These are phyloP conservation scores for Apiotrichum montevideense DNA, from an alignment of 1,284 basidiomycete genomes.

Conservation along the genomic window DNA sequence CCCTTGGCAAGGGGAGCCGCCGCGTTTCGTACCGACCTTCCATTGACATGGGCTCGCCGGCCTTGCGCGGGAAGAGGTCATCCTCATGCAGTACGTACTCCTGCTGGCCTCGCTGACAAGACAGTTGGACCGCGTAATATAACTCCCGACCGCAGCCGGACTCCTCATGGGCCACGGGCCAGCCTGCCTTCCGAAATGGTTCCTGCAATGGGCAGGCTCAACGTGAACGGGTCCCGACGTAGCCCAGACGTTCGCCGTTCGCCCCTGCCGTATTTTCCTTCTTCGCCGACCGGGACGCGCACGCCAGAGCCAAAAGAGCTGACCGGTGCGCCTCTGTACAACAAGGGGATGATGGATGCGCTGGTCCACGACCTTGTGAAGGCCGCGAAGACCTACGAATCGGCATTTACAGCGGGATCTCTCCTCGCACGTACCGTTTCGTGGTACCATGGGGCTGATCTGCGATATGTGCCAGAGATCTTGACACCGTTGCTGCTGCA, in stretches of 20 bases:
- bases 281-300: not conserved
- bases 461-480: slow-evolving; percentile 10
- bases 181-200: too few species aligned
- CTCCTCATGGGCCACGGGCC: too few species aligned
- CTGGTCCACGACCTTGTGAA: slow-evolving; percentile 2
- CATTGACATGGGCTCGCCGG: too few species aligned
- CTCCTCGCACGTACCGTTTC: slow-evolving; percentile 9
- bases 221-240: not conserved
- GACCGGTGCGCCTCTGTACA: slow-evolving; percentile 4
- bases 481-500: slow-evolving; percentile 2
- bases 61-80: too few species aligned
- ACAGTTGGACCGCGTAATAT: too few species aligned
- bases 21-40: too few species aligned
- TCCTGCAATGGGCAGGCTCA: not conserved
- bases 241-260: slow-evolving; percentile 1
- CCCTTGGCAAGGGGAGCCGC: too few species aligned
- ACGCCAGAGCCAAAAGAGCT: slow-evolving; percentile 1
- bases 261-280: not conserved
- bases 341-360: slow-evolving; percentile 3
- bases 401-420: slow-evolving; percentile 4
- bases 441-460: slow-evolving; percentile 10
- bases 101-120: too few species aligned
- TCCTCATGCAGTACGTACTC: too few species aligned
- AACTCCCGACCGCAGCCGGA: too few species aligned
- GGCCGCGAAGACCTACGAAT: not conserved